phyloP scores from a whole-genome alignment of 1,284 basidiomycete genomes.

The Pterulicium gracile region DNA sequence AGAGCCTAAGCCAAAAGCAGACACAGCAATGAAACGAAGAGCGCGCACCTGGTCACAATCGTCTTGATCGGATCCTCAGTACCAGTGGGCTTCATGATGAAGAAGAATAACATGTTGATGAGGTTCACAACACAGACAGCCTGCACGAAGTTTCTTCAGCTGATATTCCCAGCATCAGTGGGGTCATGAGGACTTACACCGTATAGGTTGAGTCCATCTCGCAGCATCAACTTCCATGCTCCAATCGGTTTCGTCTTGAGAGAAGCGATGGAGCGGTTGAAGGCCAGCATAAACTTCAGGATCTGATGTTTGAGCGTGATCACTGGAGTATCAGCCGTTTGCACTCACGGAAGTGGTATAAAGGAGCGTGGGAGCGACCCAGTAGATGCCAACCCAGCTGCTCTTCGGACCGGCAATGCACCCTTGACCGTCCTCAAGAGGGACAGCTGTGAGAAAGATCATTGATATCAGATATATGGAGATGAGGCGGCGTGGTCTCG shows the following conservation, averaged over 20 bases:
- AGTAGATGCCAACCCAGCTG: conserved; percentile 76
- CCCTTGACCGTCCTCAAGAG: conserved; percentile 58
- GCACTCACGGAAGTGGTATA: conserved; percentile 52
- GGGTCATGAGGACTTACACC: conserved; percentile 39
- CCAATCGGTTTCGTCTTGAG: conserved; percentile 46
- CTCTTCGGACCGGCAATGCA: conserved; percentile 72
- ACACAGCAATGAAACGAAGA: conserved; percentile 2
- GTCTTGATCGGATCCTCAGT: conserved; percentile 59
- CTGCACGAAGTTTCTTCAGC: too few relatives aligned
- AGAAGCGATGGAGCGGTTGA: conserved; percentile 51
- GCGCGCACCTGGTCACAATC: conserved; percentile 54
- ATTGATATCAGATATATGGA: conserved; percentile 6
- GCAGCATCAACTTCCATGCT: conserved; percentile 76
- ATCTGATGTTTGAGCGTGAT: conserved; percentile 5
- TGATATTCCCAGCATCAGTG: too few relatives aligned
- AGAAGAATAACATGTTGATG: conserved; percentile 73
- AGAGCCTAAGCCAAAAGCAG: not conserved
- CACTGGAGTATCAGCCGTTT: not conserved
- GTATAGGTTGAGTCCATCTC: conserved; percentile 76
- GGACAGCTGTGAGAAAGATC: conserved; percentile 40
- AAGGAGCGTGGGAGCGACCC: conserved; percentile 61
- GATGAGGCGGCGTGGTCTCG: conserved; percentile 2
- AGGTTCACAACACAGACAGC: conserved; percentile 69
- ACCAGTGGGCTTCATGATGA: conserved; percentile 58
- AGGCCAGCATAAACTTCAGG: conserved; percentile 47